phyloP scores from a whole-genome alignment of 225 moss, liverwort and hornwort genomes.

The Physcomitrium patens region DNA sequence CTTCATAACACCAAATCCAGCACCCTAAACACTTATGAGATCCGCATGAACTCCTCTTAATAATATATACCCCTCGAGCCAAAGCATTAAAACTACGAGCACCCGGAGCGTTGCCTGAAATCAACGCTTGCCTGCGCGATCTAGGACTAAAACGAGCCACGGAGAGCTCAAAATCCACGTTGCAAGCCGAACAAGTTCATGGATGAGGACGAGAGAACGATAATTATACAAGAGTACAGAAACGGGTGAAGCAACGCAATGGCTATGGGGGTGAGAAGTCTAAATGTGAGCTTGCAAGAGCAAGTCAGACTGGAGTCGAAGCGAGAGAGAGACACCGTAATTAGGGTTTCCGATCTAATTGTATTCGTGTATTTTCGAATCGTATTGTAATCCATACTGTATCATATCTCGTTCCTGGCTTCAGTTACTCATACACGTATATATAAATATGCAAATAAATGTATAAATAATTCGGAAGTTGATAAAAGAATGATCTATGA shows the following conservation, averaged over 20 bases:
- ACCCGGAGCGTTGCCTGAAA: not conserved
- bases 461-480: too few relatives aligned
- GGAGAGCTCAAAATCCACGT: slow-evolving; percentile 17
- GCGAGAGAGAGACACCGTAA: slow-evolving; percentile 34
- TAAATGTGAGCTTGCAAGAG: not conserved
- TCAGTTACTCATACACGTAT: too few relatives aligned
- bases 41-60: slow-evolving; percentile 4
- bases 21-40: slow-evolving; percentile 22
- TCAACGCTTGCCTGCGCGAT: slow-evolving; percentile 26
- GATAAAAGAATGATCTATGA: too few relatives aligned
- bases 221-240: not conserved
- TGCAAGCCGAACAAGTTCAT: not conserved
- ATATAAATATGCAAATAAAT: too few relatives aligned
- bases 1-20: slow-evolving; percentile 6
- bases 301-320: not conserved
- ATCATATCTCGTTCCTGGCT: too few relatives aligned
- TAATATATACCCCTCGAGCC: not conserved
- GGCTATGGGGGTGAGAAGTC: slow-evolving; percentile 15
- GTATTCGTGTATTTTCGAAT: slow-evolving; percentile 5
- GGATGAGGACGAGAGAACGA: not conserved
- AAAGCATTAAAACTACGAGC: slow-evolving; percentile 5
- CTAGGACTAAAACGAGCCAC: slow-evolving; percentile 2
- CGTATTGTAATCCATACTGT: too few relatives aligned
- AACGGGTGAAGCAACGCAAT: not conserved
- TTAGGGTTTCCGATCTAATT: slow-evolving; percentile 36